phyloP scores from a whole-genome alignment of 768 basidiomycete genomes.

The Ramaria rubella region DNA sequence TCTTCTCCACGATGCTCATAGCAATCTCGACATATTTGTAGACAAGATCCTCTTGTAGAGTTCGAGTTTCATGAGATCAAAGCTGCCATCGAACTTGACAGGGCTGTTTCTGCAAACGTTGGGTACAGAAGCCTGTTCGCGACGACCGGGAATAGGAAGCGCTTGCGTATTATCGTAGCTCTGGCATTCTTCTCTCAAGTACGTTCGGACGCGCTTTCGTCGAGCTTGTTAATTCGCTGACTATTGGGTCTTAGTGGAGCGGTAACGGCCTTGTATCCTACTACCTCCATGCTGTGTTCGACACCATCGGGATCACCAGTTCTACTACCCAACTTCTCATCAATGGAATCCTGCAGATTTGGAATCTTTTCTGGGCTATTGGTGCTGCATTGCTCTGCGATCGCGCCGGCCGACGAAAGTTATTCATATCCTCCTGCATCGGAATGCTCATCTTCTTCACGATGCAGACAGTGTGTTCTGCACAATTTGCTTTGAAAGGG shows the following conservation, averaged over 20 bases:
- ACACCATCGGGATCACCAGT: conserved; percentile 18
- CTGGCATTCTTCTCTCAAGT: conserved; percentile 74
- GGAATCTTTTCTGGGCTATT: conserved; percentile 23
- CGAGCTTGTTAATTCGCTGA: neutral
- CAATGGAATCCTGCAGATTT: conserved; percentile 17
- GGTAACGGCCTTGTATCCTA: conserved; percentile 41
- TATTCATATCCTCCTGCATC: conserved; percentile 20
- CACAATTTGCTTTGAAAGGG: conserved; percentile 12
- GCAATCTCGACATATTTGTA: conserved; percentile 11
- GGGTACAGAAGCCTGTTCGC: conserved; percentile 65
- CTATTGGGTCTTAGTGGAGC: conserved; percentile 28
- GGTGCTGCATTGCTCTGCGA: conserved; percentile 29
- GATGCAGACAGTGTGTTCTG: conserved; percentile 19
- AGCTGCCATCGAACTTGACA: conserved; percentile 42
- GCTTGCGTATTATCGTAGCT: conserved; percentile 70
- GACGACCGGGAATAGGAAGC: conserved; percentile 65
- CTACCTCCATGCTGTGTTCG: conserved; percentile 17
- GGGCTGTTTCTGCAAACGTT: conserved; percentile 45
- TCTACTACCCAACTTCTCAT: conserved; percentile 11
- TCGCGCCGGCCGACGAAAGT: conserved; percentile 18
- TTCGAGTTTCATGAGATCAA: conserved; percentile 63
- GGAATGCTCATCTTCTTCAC: conserved; percentile 26
- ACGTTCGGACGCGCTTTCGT: conserved; percentile 4
- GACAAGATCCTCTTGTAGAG: conserved; percentile 47
- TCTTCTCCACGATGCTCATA: neutral